A percentile compares a stretch with the other conserved stretches of the same genome.
These are phyloP conservation scores for Prunus kanzakura DNA, from an alignment of 306 rosid species.

Conservation along the genomic window DNA sequence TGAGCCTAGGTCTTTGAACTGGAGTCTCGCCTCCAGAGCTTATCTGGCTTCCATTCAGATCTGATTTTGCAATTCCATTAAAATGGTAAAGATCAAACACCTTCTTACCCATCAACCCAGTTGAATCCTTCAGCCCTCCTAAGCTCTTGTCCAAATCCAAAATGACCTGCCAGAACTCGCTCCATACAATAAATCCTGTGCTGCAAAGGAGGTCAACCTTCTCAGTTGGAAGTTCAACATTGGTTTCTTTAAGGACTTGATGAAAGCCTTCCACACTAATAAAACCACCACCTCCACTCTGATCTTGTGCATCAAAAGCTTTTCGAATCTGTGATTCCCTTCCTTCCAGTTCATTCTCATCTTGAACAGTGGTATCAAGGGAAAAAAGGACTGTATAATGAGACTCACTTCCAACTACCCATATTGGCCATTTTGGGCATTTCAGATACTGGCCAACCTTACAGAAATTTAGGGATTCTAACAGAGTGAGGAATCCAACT, in stretches of 20 bases:
- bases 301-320: constrained; percentile 93
- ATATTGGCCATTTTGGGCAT: constrained; percentile 93
- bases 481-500: constrained; percentile 86
- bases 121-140: constrained; percentile 94
- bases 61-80: constrained; percentile 97
- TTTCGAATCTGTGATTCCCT: constrained; percentile 84
- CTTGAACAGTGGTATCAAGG: constrained; percentile 73
- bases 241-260: constrained; percentile 72
- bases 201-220: constrained; percentile 73
- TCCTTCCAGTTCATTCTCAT: constrained; percentile 91
- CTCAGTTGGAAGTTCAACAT: constrained; percentile 59
- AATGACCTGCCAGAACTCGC: constrained; percentile 96
- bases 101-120: constrained; percentile 95
- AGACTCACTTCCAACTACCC: constrained; percentile 97
- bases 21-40: constrained; percentile 69
- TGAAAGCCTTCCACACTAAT: constrained; percentile 88
- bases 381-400: constrained; percentile 92
- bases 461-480: constrained; percentile 90
- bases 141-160: constrained; percentile 78
- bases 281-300: constrained; percentile 98
- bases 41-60: constrained; percentile 68
- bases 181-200: constrained; percentile 91
- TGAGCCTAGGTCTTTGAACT: constrained; percentile 82
- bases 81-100: constrained; percentile 89
- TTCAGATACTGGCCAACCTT: constrained; percentile 83